Evolutionary conservation across 2,329 filamentous ascomycete genomes (phyloP).

Genomic region (Trichoderma gracile): DNA sequence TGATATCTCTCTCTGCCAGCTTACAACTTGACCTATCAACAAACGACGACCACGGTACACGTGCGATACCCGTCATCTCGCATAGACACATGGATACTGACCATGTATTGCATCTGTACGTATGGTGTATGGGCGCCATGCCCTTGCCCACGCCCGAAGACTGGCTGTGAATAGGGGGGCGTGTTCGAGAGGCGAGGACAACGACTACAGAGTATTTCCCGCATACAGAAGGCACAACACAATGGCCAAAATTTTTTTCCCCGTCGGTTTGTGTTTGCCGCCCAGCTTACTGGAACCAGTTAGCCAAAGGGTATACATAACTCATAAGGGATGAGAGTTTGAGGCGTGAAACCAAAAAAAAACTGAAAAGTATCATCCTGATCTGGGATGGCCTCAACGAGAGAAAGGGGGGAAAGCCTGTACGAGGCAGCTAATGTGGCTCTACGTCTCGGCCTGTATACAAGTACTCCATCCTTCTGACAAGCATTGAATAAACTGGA

Average conservation of each 20-base stretch:
- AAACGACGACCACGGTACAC: neutral
- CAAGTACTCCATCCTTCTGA: no score
- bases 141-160: neutral
- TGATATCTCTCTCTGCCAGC: neutral
- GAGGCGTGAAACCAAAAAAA: slow-evolving; percentile 10
- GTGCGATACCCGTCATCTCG: neutral
- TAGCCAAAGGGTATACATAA: slow-evolving; percentile 7
- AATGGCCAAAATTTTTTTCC: neutral
- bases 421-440: neutral
- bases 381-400: slow-evolving; percentile 16
- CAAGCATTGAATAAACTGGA: neutral
- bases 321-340: neutral
- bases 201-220: slow-evolving; percentile 12
- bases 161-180: neutral
- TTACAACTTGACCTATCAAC: neutral
- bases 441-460: no score
- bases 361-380: slow-evolving; percentile 22
- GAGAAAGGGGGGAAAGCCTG: neutral
- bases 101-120: neutral
- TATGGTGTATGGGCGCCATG: neutral
- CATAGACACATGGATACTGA: neutral
- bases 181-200: neutral
- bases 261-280: neutral
- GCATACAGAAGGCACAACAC: slow-evolving; percentile 5
- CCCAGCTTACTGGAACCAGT: slow-evolving; percentile 17